Evolutionary conservation across 192 early-diverging fungal species (phyloP).

Genomic region (Entrophospora sp.): DNA sequence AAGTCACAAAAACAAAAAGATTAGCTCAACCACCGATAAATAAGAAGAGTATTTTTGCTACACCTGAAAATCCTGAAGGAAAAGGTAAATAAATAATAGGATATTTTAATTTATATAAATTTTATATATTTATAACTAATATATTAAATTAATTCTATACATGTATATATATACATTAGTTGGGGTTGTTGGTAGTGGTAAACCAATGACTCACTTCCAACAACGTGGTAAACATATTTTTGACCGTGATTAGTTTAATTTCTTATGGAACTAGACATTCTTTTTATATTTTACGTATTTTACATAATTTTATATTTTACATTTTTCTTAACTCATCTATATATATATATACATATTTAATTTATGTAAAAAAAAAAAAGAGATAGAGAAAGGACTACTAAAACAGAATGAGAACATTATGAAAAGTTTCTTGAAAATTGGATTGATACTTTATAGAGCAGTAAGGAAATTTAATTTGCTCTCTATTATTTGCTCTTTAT

Average conservation of each 20-base stretch:
- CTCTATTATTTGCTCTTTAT: neutral
- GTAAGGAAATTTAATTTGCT: slow-evolving; percentile 7
- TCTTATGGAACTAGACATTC: neutral
- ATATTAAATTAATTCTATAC: neutral
- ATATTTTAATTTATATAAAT: neutral
- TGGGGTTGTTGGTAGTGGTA: slow-evolving; percentile 72
- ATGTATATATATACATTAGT: slow-evolving; percentile 35
- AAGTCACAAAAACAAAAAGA: slow-evolving; percentile 40
- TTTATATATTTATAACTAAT: neutral
- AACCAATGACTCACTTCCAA: slow-evolving; percentile 68
- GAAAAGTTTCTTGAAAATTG: neutral
- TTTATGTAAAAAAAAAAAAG: too few species aligned
- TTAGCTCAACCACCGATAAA: slow-evolving; percentile 36
- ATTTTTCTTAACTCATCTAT: neutral
- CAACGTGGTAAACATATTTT: slow-evolving; percentile 70
- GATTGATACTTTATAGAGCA: neutral
- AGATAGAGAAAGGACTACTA: too few species aligned
- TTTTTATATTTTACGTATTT: slow-evolving; percentile 6
- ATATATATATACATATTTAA: too few species aligned
- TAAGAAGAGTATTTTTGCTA: slow-evolving; percentile 72
- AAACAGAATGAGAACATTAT: neutral
- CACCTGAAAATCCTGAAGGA: slow-evolving; percentile 68
- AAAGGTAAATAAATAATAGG: slow-evolving; percentile 35
- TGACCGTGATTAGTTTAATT: slow-evolving; percentile 27
- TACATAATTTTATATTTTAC: neutral